Evolutionary conservation across 75 land plant species (phyloP).

Genomic region (Pseudotsuga menziesii): DNA sequence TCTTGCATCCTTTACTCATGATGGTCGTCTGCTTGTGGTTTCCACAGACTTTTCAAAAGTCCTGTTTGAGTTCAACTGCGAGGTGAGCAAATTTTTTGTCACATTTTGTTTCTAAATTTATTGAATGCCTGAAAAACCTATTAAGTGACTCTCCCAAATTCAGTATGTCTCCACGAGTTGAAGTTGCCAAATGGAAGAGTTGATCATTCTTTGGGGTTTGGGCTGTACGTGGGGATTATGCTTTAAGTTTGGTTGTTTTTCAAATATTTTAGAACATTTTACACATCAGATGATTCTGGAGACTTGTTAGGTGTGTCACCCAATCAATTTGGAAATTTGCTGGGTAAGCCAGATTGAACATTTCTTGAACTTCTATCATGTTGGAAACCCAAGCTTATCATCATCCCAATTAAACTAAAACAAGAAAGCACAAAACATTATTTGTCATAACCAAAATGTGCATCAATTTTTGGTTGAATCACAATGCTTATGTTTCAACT

Average conservation of each 20-base stretch:
- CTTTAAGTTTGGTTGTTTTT: not conserved
- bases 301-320: not conserved
- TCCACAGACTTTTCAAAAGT: slow-evolving; percentile 56
- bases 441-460: not conserved
- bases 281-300: not conserved
- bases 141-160: no score
- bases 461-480: not conserved
- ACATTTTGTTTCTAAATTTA: no score
- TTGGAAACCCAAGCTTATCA: not conserved
- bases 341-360: no score
- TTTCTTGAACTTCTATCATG: not conserved
- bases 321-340: not conserved
- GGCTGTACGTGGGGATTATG: not conserved
- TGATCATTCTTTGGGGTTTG: not conserved
- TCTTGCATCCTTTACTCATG: slow-evolving; percentile 81
- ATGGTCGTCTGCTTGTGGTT: slow-evolving; percentile 78
- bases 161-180: not conserved
- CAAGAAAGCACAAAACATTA: not conserved
- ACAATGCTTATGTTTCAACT: not conserved
- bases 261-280: not conserved
- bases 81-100: slow-evolving; percentile 40
- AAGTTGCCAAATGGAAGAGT: not conserved
- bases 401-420: not conserved
- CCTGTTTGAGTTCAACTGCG: slow-evolving; percentile 62
- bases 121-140: no score